Percentiles rank a stretch among this genome's conserved stretches.
phyloP scores from a whole-genome alignment of 2,329 filamentous ascomycete species.

The Paraconiothyrium brasiliense region DNA sequence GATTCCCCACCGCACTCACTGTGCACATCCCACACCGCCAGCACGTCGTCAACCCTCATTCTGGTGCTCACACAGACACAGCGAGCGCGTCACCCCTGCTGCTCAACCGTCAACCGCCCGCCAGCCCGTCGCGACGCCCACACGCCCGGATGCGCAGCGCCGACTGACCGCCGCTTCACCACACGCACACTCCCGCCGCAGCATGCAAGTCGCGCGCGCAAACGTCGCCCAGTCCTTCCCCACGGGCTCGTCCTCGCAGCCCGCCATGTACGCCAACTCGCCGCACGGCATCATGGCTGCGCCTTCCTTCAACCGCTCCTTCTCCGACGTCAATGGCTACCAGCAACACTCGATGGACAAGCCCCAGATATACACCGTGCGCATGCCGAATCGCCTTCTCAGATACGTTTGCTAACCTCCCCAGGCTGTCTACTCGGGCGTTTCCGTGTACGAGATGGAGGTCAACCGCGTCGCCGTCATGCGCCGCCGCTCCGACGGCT shows the following conservation, averaged over 20 bases:
- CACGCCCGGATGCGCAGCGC: slow-evolving; percentile 11
- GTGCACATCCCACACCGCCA: not conserved
- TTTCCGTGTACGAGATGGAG: slow-evolving; percentile 98
- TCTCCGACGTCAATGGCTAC: slow-evolving; percentile 48
- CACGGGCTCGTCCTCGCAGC: slow-evolving; percentile 36
- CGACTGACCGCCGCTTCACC: slow-evolving; percentile 23
- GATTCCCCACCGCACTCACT: slow-evolving; percentile 9
- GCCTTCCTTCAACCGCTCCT: slow-evolving; percentile 50
- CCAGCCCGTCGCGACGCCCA: slow-evolving; percentile 1
- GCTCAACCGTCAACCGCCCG: not conserved
- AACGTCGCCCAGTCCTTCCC: slow-evolving; percentile 39
- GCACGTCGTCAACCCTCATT: not conserved
- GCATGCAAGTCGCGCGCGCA: slow-evolving; percentile 48
- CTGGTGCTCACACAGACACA: not conserved
- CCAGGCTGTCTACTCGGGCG: slow-evolving; percentile 88
- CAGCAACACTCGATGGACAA: slow-evolving; percentile 52
- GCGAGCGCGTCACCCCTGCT: not conserved
- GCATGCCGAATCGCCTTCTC: slow-evolving; percentile 74
- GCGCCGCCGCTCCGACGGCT: slow-evolving; percentile 92
- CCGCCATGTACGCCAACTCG: slow-evolving; percentile 45
- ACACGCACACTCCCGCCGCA: slow-evolving; percentile 23
- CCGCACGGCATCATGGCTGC: slow-evolving; percentile 46
- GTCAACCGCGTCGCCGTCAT: slow-evolving; percentile 93
- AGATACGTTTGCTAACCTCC: slow-evolving; percentile 45
- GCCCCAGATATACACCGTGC: slow-evolving; percentile 62